Percentiles rank a stretch among this genome's conserved stretches.
These are phyloP conservation scores for Porcisia deanei DNA, from an alignment of 208 protist genomes.

Conservation along the genomic window DNA sequence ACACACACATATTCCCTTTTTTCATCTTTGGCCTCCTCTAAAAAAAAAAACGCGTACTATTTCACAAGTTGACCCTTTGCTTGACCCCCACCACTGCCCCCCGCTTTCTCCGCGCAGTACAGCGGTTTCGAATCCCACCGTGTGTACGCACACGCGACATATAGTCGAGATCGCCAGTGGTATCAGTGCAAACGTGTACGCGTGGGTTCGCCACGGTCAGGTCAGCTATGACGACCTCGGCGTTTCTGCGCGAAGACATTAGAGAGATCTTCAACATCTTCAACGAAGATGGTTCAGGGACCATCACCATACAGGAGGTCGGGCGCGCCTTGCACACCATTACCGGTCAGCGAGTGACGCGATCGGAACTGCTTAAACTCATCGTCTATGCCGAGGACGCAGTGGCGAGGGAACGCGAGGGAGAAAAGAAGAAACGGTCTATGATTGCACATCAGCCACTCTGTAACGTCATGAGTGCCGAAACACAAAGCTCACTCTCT, in stretches of 20 bases:
- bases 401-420: slow-evolving; percentile 29
- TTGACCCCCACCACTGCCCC: not conserved
- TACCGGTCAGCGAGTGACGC: slow-evolving; percentile 64
- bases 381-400: slow-evolving; percentile 44
- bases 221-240: slow-evolving; percentile 1
- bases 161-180: not conserved
- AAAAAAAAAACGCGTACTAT: too few species aligned
- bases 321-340: slow-evolving; percentile 74
- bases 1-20: too few species aligned
- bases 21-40: too few species aligned
- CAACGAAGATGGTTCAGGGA: slow-evolving; percentile 78
- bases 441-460: not conserved
- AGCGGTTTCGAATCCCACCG: not conserved
- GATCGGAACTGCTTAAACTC: slow-evolving; percentile 56
- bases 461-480: not conserved
- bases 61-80: too few species aligned
- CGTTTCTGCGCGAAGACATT: slow-evolving; percentile 69
- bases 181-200: not conserved
- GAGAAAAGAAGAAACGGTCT: slow-evolving; percentile 7
- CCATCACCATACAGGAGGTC: slow-evolving; percentile 66
- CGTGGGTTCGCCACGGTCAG: not conserved
- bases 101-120: not conserved
- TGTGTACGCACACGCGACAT: not conserved
- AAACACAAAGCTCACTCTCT: not conserved
- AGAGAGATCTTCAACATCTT: slow-evolving; percentile 84